phyloP scores from a whole-genome alignment of 768 basidiomycete genomes.

The Phaeolepiota aurea region DNA sequence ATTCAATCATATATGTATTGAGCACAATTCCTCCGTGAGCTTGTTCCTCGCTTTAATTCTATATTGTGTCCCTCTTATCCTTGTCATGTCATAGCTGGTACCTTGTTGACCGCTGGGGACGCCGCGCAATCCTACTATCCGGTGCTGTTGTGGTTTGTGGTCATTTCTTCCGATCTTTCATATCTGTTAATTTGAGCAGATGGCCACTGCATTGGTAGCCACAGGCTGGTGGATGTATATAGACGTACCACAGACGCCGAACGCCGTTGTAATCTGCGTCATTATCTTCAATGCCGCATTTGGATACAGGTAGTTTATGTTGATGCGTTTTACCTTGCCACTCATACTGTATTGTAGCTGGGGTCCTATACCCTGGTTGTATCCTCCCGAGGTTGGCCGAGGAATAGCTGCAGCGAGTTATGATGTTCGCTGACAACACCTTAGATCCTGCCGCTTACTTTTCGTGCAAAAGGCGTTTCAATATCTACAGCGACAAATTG shows the following conservation, averaged over 20 bases:
- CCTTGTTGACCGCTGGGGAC: constrained; percentile 86
- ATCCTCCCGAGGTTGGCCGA: constrained; percentile 72
- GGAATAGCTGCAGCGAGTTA: no score
- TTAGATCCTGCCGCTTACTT: constrained; percentile 82
- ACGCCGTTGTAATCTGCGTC: constrained; percentile 82
- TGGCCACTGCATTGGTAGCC: constrained; percentile 71
- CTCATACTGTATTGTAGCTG: constrained; percentile 33
- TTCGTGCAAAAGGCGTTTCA: constrained; percentile 94
- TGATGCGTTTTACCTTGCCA: neutral
- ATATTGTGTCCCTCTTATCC: no score
- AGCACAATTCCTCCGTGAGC: constrained; percentile 79
- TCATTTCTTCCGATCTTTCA: neutral
- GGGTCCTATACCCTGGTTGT: constrained; percentile 86
- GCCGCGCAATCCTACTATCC: constrained; percentile 77
- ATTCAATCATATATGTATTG: constrained; percentile 71
- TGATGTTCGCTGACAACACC: neutral
- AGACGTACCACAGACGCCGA: constrained; percentile 77
- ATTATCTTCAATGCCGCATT: constrained; percentile 92
- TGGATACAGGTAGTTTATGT: constrained; percentile 60
- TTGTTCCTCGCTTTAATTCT: no score
- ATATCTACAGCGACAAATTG: constrained; percentile 87
- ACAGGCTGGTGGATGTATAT: constrained; percentile 95
- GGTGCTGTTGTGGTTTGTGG: constrained; percentile 68
- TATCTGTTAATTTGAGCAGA: constrained; percentile 31
- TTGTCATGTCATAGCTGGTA: constrained; percentile 59